Base-by-base conservation (phyloP, 305 asterid species). In the Solanum aculeatissimum region DNA sequence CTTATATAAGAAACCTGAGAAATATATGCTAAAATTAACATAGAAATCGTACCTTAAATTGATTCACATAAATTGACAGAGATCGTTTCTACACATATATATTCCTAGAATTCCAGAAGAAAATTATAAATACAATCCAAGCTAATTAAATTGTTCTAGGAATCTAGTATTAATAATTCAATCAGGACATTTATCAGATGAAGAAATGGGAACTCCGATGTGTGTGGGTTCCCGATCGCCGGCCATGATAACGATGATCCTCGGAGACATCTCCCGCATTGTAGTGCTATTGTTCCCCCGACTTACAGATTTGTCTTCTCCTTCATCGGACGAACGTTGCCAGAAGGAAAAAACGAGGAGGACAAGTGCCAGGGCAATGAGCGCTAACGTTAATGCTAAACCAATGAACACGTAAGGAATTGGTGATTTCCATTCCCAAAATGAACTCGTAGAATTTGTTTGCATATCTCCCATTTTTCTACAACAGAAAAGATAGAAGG, bases 191-290 rank as follows among this genome's bases (percentile, higher is more conserved):
- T 47, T 74, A 74, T 25, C 60, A 14, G 62, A 74, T 49, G 25
- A 47, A 25, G 60, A 47, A 25, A 77, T 29, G 0, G 96, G 97
- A 69, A 86, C 90, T 0, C 95, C 98, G 74, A 95, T 70, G 83
- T 86, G 88, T 54, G 91, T 91, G 38, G 98, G 98, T 69, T 86
- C 85, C 70, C 86, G 84, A 51, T 92, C 91, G 77, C 97, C 97
- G 68, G 98, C 93, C 93, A 92, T 91, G 80, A 92, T 89, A 1
- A 94, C 97, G 16, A 93, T 91, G 9, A 92, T 80, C 62, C 85
- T 83, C 3, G 92, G 88, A 86, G 89, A 89, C 89, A 86, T 84
- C 27, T 90, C 91, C n/a, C 38, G 69, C 60, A 51, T 51, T 77
- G 82, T 29, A 9, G 16, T 27, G 74, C 51, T 80, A 38, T 85